Base-by-base conservation (phyloP, 2,329 filamentous ascomycete genomes). In the Phoma herbarum region DNA sequence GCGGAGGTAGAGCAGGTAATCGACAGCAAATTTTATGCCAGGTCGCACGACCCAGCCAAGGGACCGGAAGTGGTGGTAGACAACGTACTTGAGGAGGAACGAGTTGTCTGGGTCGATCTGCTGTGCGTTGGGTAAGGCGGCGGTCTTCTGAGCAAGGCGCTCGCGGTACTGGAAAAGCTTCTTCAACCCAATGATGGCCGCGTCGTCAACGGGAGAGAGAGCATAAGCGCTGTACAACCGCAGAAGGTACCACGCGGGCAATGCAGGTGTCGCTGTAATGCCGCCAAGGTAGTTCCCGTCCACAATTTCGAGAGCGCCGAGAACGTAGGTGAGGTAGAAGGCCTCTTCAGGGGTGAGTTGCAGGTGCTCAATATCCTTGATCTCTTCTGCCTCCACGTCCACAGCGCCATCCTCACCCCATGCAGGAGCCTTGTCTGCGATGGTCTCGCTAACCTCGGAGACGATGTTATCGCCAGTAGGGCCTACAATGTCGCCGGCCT, bases 51-150 rank as follows among this genome's bases (percentile, higher is more conserved):
- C 92, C 94, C 95, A 99, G 23, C 95, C 95, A 0, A 98, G 83
- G 0, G 93, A 96, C 35, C 95, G 90, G 79, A 97, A 99, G 75
- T 99, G 94, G 74, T 99, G 95, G 75, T 97, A 99, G 18, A 92
- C 92, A 12, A 88, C 88, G 71, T 98, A 99, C 57, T 92, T 89
- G 0, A 97, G 76, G 20, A 98, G 80, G 76, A 99, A 99, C 0
- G 87, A 85, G 69, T 96, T 91, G 74, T 97, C 92, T 0, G 92
- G 87, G 16, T 84, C 82, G 3, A 92, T 81, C 11, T 77, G 47
- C 11, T 57, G 63, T 28, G 65, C 44, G 20, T 16, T 39, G 16
- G 62, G 59, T 6, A 63, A 22, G 11, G 57, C 47, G 14, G 62
- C 33, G 9, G 52, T 54, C 28, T 61, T 41, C 22, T 52, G 49